Conservation (phyloP, 768 basidiomycete genomes). For the Podaxis rugospora region DNA sequence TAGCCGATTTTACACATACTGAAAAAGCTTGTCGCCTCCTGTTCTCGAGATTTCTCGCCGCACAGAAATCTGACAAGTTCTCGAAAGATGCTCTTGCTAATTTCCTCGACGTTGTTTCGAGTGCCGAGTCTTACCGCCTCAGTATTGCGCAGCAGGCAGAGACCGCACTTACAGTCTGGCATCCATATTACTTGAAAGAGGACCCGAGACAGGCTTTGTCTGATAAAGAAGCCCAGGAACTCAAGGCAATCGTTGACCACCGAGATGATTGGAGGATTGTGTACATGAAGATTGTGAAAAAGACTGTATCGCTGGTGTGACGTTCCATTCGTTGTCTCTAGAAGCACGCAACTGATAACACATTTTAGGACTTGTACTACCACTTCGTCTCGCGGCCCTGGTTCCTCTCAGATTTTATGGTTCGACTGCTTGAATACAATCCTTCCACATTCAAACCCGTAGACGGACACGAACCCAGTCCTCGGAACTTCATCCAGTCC, state of each 20-base stretch:
- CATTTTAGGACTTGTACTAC: conserved; percentile 1
- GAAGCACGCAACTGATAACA: not conserved
- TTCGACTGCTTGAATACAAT: conserved; percentile 39
- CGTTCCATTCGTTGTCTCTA: not conserved
- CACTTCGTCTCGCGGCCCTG: conserved; percentile 2
- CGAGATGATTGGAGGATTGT: conserved; percentile 2
- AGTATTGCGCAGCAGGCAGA: conserved; percentile 9
- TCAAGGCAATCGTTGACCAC: not conserved
- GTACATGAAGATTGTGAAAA: conserved; percentile 9
- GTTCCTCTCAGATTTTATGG: conserved; percentile 29
- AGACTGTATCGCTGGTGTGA: conserved; percentile 2
- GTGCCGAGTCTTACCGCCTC: conserved; percentile 12
- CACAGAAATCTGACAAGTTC: conserved; percentile 1
- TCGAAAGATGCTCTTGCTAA: conserved; percentile 10
- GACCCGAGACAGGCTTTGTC: not conserved
- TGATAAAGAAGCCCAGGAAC: not conserved
- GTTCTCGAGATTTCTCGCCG: conserved; percentile 1
- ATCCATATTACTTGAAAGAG: not conserved
- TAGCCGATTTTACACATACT: not conserved
- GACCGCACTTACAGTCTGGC: conserved; percentile 2
- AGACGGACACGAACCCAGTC: conserved; percentile 12
- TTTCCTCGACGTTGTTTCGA: conserved; percentile 12
- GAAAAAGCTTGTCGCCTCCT: conserved; percentile 2
- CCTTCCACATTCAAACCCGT: conserved; percentile 16
- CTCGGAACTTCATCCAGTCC: conserved; percentile 22